A percentile compares a stretch with the other conserved stretches of the same genome.
These are phyloP conservation scores for Mycena alexandri DNA, from an alignment of 768 basidiomycete species.

Conservation along the genomic window DNA sequence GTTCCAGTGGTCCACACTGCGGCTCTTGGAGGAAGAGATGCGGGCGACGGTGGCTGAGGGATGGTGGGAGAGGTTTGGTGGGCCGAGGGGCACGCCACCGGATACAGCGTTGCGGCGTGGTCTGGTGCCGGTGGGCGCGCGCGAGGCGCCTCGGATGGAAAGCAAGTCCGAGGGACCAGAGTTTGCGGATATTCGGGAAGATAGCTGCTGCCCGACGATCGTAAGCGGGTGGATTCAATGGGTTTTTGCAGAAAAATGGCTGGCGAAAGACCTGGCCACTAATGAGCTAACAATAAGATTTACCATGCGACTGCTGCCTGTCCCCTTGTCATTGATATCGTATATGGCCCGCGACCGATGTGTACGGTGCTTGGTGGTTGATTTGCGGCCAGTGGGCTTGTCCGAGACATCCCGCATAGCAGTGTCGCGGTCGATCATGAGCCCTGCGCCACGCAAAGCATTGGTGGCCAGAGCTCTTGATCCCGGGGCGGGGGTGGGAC, in stretches of 20 bases:
- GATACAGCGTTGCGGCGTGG: slow-evolving; percentile 72
- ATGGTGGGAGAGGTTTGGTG: slow-evolving; percentile 32
- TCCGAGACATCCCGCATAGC: slow-evolving; percentile 79
- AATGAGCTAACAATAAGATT: slow-evolving; percentile 61
- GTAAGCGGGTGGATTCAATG: slow-evolving; percentile 52
- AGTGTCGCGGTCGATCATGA: slow-evolving; percentile 79
- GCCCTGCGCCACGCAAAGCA: slow-evolving; percentile 77
- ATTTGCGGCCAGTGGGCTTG: slow-evolving; percentile 82
- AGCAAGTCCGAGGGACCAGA: slow-evolving; percentile 65
- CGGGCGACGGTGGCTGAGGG: slow-evolving; percentile 33
- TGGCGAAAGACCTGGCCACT: slow-evolving; percentile 53
- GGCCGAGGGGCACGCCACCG: slow-evolving; percentile 34
- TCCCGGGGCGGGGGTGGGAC: slow-evolving; percentile 69
- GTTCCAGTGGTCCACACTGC: slow-evolving; percentile 75
- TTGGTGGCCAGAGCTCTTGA: slow-evolving; percentile 69
- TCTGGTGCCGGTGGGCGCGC: slow-evolving; percentile 63
- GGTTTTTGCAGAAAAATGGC: slow-evolving; percentile 47
- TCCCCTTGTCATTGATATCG: slow-evolving; percentile 64
- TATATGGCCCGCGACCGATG: slow-evolving; percentile 75
- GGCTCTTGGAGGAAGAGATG: slow-evolving; percentile 43
- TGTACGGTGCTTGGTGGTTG: slow-evolving; percentile 68
- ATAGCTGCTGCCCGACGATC: slow-evolving; percentile 55
- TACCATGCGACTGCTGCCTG: slow-evolving; percentile 72
- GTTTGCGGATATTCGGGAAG: slow-evolving; percentile 54
- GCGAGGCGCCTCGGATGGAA: slow-evolving; percentile 75